Evolutionary conservation across 192 early-diverging fungal genomes (phyloP).

Genomic region (Coemansia sp.): DNA sequence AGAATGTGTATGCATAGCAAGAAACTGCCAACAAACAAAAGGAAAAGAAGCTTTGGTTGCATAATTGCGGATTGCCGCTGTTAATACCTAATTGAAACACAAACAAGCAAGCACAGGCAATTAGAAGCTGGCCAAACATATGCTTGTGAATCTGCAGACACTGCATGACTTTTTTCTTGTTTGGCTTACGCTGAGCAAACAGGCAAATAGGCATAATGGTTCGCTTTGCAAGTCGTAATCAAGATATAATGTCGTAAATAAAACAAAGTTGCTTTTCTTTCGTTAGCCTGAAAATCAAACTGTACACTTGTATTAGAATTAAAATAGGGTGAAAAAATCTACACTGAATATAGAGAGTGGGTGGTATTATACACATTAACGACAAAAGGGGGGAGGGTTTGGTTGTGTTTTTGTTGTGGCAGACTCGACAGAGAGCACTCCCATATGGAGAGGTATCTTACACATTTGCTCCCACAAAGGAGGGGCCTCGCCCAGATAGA

Average conservation of each 20-base stretch:
- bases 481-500: no score
- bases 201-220: no score
- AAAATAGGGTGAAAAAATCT: conserved; percentile 5
- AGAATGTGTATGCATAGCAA: not conserved
- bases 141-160: no score
- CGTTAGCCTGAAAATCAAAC: not conserved
- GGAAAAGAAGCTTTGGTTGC: not conserved
- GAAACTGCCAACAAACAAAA: no score
- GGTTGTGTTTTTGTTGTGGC: not conserved
- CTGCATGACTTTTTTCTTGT: no score
- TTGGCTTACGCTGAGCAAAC: no score
- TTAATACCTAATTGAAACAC: not conserved
- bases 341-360: conserved; percentile 7
- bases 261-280: no score
- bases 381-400: not conserved
- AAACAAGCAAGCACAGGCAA: not conserved
- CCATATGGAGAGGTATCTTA: not conserved
- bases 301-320: conserved; percentile 2
- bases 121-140: no score
- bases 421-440: not conserved
- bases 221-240: no score
- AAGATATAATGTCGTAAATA: no score
- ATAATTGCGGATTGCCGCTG: not conserved
- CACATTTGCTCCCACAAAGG: conserved; percentile 5
- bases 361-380: conserved; percentile 9